These are phyloP conservation scores for Microascus cirrosus DNA, from an alignment of 2,329 filamentous ascomycete genomes.

Conservation along the genomic window DNA sequence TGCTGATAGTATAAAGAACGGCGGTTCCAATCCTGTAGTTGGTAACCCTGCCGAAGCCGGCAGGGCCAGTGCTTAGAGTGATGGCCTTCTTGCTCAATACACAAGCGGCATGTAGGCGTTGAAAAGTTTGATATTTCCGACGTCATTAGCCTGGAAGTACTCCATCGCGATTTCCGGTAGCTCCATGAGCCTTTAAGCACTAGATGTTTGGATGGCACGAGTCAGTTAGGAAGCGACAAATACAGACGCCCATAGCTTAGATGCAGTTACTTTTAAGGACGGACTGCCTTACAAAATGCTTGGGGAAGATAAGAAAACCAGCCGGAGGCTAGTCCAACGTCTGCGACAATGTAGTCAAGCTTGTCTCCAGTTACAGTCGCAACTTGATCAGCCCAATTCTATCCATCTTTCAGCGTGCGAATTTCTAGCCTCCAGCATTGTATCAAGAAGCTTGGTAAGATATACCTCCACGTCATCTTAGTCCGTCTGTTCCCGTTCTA, in stretches of 20 bases:
- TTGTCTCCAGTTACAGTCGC: neutral
- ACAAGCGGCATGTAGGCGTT: constrained; percentile 41
- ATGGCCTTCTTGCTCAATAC: constrained; percentile 41
- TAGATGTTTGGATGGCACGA: neutral
- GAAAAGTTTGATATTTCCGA: constrained; percentile 37
- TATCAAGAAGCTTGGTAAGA: neutral
- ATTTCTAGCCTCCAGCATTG: neutral
- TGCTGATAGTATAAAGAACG: constrained; percentile 30
- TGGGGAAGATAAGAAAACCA: neutral
- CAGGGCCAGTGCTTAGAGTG: constrained; percentile 31
- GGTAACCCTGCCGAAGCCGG: constrained; percentile 28
- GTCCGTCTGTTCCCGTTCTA: constrained; percentile 17
- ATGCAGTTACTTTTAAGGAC: no score
- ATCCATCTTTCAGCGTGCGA: neutral
- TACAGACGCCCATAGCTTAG: neutral
- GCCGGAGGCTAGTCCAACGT: neutral
- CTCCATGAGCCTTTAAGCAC: neutral
- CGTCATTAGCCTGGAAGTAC: constrained; percentile 32
- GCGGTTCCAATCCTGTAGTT: constrained; percentile 20
- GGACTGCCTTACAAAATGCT: neutral
- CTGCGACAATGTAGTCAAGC: neutral
- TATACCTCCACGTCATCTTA: constrained; percentile 4
- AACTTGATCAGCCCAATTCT: neutral
- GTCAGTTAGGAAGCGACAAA: neutral
- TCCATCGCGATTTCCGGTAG: constrained; percentile 4